phyloP scores from a whole-genome alignment of 441 rosid species.

The Bocquillonia castaneifolia region DNA sequence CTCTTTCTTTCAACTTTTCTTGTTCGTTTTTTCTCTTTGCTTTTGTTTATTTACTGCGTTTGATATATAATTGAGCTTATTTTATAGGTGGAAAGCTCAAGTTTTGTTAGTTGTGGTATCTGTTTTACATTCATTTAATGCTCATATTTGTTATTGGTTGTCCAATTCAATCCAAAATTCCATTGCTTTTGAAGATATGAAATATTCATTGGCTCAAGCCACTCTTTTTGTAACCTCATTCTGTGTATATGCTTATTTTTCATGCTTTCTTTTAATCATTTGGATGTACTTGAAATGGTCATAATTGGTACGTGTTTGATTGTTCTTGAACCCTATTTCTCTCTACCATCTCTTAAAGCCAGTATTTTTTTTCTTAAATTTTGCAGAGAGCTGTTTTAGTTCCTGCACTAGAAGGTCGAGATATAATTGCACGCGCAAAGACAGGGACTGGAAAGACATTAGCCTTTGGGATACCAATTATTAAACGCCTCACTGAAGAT shows the following conservation, averaged over 20 bases:
- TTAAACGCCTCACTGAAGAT: constrained; percentile 72
- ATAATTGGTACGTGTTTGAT: neutral
- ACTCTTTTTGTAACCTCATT: neutral
- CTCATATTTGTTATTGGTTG: too few species aligned
- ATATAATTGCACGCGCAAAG: constrained; percentile 94
- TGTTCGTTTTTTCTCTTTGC: neutral
- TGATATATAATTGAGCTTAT: neutral
- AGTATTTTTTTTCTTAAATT: neutral
- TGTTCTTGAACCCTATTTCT: neutral
- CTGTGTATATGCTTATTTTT: neutral
- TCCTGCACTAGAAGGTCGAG: constrained; percentile 88
- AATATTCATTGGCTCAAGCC: neutral
- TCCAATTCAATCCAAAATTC: neutral
- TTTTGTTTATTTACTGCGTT: neutral
- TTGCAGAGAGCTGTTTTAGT: constrained; percentile 78
- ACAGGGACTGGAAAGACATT: constrained; percentile 98
- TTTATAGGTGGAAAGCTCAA: neutral
- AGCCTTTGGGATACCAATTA: constrained; percentile 90
- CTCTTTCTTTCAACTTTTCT: constrained; percentile 1
- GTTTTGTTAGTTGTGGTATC: neutral
- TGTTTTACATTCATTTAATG: neutral
- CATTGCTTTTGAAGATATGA: neutral
- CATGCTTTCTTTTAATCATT: neutral
- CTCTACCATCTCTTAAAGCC: neutral
- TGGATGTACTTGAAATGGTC: neutral